phyloP scores from a whole-genome alignment of 495 filamentous ascomycete genomes.

The Extremus antarcticus region DNA sequence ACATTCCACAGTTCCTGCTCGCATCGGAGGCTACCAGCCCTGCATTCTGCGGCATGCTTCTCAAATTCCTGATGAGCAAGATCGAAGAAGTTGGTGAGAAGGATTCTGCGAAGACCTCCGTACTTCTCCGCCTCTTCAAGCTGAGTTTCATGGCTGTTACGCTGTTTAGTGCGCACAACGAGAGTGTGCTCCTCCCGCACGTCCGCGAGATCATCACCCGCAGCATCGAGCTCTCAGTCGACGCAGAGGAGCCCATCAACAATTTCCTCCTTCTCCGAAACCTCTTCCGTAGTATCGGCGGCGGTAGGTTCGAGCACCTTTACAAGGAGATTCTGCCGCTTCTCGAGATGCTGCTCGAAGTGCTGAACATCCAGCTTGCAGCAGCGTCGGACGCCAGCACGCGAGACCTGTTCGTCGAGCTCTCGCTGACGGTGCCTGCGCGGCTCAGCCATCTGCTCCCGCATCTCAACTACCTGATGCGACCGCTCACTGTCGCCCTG shows the following conservation, averaged over 20 bases:
- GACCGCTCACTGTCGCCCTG: conserved; percentile 87
- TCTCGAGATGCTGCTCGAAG: conserved; percentile 92
- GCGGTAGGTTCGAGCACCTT: conserved; percentile 89
- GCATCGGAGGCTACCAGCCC: conserved; percentile 96
- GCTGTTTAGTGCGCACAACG: conserved; percentile 85
- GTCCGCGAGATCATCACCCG: conserved; percentile 93
- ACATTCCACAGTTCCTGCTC: conserved; percentile 95
- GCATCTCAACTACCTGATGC: conserved; percentile 95
- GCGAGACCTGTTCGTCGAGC: conserved; percentile 91
- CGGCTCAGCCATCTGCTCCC: conserved; percentile 89
- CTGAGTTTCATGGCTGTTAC: conserved; percentile 99
- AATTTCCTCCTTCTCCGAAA: conserved; percentile 91
- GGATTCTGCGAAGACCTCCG: conserved; percentile 80
- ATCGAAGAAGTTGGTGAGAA: conserved; percentile 90
- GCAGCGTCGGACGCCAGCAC: conserved; percentile 82
- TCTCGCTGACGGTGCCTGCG: conserved; percentile 91
- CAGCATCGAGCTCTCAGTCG: conserved; percentile 90
- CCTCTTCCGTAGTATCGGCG: conserved; percentile 91
- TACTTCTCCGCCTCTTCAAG: conserved; percentile 91
- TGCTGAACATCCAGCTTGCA: conserved; percentile 83
- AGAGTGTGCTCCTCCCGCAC: conserved; percentile 87
- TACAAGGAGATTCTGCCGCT: conserved; percentile 97
- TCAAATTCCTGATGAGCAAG: conserved; percentile 92
- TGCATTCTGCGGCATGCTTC: conserved; percentile 92
- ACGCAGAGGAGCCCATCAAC: conserved; percentile 95